These are phyloP conservation scores for Canna indica DNA, from an alignment of 176 grass and related monocot genomes.

Conservation along the genomic window DNA sequence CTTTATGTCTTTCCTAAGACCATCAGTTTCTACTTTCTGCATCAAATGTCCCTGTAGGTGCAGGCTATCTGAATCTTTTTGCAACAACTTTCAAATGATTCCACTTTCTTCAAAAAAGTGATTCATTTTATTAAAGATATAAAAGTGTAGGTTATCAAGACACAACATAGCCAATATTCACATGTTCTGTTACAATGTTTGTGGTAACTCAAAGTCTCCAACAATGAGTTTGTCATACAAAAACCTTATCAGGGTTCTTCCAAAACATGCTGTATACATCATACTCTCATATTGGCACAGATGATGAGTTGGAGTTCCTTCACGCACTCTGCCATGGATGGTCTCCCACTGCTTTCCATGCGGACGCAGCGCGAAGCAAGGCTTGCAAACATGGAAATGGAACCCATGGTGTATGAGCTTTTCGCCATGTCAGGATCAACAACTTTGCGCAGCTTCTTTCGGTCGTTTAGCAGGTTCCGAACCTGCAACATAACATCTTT, in stretches of 20 bases:
- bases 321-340: slow-evolving; percentile 73
- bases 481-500: slow-evolving; percentile 24
- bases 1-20: too few species aligned
- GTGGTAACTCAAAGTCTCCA: background rate
- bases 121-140: too few species aligned
- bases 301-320: slow-evolving; percentile 80
- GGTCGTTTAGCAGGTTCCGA: slow-evolving; percentile 50
- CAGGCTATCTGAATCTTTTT: too few species aligned
- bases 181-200: background rate
- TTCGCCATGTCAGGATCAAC: slow-evolving; percentile 75
- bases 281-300: slow-evolving; percentile 84
- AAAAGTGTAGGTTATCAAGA: background rate
- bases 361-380: slow-evolving; percentile 81
- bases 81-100: too few species aligned
- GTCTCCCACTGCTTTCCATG: slow-evolving; percentile 63
- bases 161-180: background rate
- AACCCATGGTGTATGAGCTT: slow-evolving; percentile 62
- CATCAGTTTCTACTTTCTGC: too few species aligned
- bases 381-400: slow-evolving; percentile 51
- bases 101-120: too few species aligned
- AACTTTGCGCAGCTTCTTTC: slow-evolving; percentile 67
- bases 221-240: background rate
- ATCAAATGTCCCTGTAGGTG: too few species aligned
- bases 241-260: background rate
- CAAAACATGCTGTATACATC: background rate